Evolutionary conservation across 1,284 basidiomycete species (phyloP).

Genomic region (Mycosarcoma mackinlayi): DNA sequence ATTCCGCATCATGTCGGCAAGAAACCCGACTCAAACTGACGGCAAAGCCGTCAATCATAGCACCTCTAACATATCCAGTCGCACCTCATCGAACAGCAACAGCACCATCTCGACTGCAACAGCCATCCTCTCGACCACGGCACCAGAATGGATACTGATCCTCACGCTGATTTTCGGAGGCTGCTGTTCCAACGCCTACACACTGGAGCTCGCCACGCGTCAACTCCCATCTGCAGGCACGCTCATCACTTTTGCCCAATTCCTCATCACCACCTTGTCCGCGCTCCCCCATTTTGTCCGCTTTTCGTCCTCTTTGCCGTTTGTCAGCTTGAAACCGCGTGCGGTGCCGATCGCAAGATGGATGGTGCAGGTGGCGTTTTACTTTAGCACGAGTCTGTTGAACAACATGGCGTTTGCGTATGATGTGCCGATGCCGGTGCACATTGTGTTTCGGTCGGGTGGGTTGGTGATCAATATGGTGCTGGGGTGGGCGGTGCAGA

Average conservation of each 20-base stretch:
- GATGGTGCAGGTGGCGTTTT: constrained; percentile 82
- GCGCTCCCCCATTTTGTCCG: constrained; percentile 50
- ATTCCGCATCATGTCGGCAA: background rate
- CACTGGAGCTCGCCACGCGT: constrained; percentile 59
- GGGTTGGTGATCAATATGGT: constrained; percentile 85
- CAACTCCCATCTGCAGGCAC: constrained; percentile 59
- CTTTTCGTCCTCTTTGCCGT: background rate
- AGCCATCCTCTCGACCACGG: constrained; percentile 26
- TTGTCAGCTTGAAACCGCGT: constrained; percentile 24
- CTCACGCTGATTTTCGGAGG: constrained; percentile 66
- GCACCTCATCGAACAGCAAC: background rate
- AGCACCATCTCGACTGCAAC: background rate
- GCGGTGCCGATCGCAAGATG: constrained; percentile 80
- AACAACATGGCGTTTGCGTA: constrained; percentile 91
- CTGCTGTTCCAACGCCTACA: constrained; percentile 65
- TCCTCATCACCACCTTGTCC: constrained; percentile 56
- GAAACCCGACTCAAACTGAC: no score
- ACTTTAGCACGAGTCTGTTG: constrained; percentile 81
- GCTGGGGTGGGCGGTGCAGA: constrained; percentile 75
- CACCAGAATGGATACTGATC: constrained; percentile 53
- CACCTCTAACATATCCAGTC: no score
- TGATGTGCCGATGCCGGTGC: constrained; percentile 86
- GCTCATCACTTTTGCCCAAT: constrained; percentile 65
- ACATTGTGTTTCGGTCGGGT: constrained; percentile 92
- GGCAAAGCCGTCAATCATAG: no score